Base-by-base conservation (phyloP, 78 protist species). In the Creolimax fragrantissima region DNA sequence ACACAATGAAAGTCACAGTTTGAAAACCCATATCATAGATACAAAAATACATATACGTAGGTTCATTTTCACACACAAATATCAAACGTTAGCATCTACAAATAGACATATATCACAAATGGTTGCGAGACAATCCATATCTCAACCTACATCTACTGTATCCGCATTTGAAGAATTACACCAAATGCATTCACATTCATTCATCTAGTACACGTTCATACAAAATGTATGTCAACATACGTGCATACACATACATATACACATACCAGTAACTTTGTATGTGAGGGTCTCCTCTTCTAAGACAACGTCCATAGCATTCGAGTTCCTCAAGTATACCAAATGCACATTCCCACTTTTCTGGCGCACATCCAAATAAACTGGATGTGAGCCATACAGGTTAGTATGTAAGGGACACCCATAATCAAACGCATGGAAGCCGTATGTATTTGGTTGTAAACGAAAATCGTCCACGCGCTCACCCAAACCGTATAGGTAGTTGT, bases 301-400 rank as follows among this genome's bases (percentile, higher is more conserved):
- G 32, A 3, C 89, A 37, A 93, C 93, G 44, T 93, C 93, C 92
- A 90, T 42, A 44, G 93, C 85, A 24, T 89, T 83, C 32, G 93
- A 39, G 81, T 89, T 91, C 86, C 44, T 44, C 35, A 90, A 4
- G 88, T 90, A 84, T 24, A 94, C 89, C 47, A 88, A 90, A 90
- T 94, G 94, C 32, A 93, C 44, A 2, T 4, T 2, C 32, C 94
- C 94, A 2, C 43, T 5, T 43, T 84, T 36, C n/a, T 35, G 35
- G 37, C 89, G 93, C 83, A 92, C 67, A 36, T 91, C 94, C 45
- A 89, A 24, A 89, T 89, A 45, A 43, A 92, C 86, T 3, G 95
- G 95, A 44, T 94, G 95, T 44, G 66, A 17, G 44, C 95, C 95
- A 44, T 94, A 94, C 67, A 94, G 92, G 66, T 94, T 94, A 41